Evolutionary conservation across 2,329 filamentous ascomycete genomes (phyloP).

Genomic region (Tolypocladium amazonense): DNA sequence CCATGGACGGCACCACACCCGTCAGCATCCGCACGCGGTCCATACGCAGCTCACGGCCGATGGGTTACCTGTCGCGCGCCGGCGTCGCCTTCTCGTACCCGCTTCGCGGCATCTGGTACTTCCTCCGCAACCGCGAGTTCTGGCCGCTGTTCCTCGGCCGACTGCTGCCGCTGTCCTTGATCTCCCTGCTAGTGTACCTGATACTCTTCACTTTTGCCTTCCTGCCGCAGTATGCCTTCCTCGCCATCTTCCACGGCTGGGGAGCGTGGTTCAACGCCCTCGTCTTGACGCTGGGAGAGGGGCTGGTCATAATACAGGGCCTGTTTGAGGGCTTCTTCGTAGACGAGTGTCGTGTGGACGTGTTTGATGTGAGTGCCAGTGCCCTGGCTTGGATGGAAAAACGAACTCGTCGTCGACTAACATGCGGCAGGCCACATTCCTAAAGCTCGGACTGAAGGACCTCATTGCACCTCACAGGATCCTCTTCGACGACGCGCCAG

Average conservation of each 20-base stretch:
- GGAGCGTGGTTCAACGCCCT: slow-evolving; percentile 86
- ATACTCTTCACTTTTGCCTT: slow-evolving; percentile 83
- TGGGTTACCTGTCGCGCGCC: slow-evolving; percentile 32
- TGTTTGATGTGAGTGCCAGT: slow-evolving; percentile 63
- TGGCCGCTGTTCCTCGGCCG: slow-evolving; percentile 72
- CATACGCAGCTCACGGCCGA: slow-evolving; percentile 17
- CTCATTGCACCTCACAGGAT: slow-evolving; percentile 58
- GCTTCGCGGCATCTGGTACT: slow-evolving; percentile 71
- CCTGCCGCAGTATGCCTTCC: slow-evolving; percentile 77
- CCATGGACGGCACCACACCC: slow-evolving; percentile 5
- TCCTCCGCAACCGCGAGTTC: slow-evolving; percentile 63
- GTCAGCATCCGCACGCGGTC: slow-evolving; percentile 3
- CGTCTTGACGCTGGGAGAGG: slow-evolving; percentile 77
- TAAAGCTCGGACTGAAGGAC: slow-evolving; percentile 60
- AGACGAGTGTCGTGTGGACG: slow-evolving; percentile 66
- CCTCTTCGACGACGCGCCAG: slow-evolving; percentile 55
- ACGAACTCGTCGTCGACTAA: not conserved
- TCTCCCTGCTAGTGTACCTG: slow-evolving; percentile 75
- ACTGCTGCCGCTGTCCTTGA: slow-evolving; percentile 68
- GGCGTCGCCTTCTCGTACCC: slow-evolving; percentile 42
- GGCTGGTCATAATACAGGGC: slow-evolving; percentile 56
- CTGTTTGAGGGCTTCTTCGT: slow-evolving; percentile 76
- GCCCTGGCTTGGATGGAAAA: not conserved
- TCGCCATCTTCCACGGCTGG: slow-evolving; percentile 78
- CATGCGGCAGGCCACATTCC: slow-evolving; percentile 48